Conservation (phyloP, 441 rosid species). For the Populus tomentosa region DNA sequence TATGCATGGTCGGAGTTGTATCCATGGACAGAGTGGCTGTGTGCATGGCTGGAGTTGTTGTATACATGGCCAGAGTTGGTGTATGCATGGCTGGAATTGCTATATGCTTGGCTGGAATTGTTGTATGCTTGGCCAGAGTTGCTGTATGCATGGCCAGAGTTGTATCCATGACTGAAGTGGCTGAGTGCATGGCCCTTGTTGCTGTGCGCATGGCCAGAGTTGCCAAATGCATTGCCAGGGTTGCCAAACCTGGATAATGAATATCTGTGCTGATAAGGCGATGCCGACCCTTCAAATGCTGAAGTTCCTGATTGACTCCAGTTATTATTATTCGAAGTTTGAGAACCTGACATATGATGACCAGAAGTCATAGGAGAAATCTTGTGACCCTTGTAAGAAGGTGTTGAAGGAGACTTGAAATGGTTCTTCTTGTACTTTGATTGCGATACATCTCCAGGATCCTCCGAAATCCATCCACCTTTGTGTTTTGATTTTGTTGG, state of each 20-base stretch:
- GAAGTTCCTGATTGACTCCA: conserved; percentile 6
- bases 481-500: conserved; percentile 43
- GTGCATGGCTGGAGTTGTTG: not conserved
- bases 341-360: conserved; percentile 22
- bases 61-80: not conserved
- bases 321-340: conserved; percentile 18
- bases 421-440: conserved; percentile 30
- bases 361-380: conserved; percentile 12
- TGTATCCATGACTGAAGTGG: too few species aligned
- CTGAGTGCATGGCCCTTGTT: not conserved
- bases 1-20: not conserved
- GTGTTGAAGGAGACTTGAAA: conserved; percentile 40
- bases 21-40: not conserved
- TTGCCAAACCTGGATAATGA: conserved; percentile 47
- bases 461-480: conserved; percentile 60
- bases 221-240: conserved; percentile 33
- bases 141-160: not conserved
- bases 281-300: not conserved
- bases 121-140: not conserved
- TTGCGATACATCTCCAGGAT: conserved; percentile 34
- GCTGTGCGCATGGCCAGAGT: not conserved
- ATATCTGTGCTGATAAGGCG: conserved; percentile 26
- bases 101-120: too few species aligned
- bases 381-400: conserved; percentile 22
- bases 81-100: not conserved